These are phyloP conservation scores for Diaporthe sp. DNA, from an alignment of 2,329 filamentous ascomycete genomes.

Conservation along the genomic window DNA sequence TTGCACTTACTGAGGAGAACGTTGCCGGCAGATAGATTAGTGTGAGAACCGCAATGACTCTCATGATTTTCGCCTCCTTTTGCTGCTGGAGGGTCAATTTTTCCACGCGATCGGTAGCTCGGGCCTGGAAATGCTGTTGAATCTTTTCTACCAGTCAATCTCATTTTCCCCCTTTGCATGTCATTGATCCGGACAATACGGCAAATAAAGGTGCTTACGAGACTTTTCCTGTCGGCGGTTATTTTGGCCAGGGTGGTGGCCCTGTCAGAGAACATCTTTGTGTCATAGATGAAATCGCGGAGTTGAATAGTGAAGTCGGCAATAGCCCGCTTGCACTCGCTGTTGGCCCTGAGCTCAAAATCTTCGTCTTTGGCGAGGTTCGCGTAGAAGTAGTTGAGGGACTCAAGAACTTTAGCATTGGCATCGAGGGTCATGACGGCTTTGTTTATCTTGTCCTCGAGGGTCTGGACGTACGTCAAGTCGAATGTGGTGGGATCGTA, in stretches of 20 bases:
- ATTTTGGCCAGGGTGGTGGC: not conserved
- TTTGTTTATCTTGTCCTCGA: slow-evolving; percentile 50
- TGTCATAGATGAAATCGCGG: slow-evolving; percentile 44
- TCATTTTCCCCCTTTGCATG: too few relatives aligned
- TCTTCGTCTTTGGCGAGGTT: slow-evolving; percentile 37
- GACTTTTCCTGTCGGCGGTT: slow-evolving; percentile 45
- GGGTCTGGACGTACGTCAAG: slow-evolving; percentile 48
- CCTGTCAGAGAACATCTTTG: slow-evolving; percentile 3
- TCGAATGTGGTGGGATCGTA: slow-evolving; percentile 34
- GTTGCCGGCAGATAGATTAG: slow-evolving; percentile 43
- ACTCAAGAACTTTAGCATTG: slow-evolving; percentile 50
- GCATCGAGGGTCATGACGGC: slow-evolving; percentile 49
- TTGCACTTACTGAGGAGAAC: slow-evolving; percentile 39
- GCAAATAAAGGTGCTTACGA: slow-evolving; percentile 38
- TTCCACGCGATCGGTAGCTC: not conserved
- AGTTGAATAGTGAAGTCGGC: slow-evolving; percentile 43
- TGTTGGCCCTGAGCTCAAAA: slow-evolving; percentile 37
- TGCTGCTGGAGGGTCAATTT: slow-evolving; percentile 21
- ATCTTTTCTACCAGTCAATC: not conserved
- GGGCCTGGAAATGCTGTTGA: not conserved
- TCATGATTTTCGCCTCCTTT: slow-evolving; percentile 39
- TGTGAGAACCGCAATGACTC: slow-evolving; percentile 44
- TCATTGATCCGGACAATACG: too few relatives aligned
- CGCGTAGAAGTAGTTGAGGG: slow-evolving; percentile 44
- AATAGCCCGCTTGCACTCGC: slow-evolving; percentile 40